These are phyloP conservation scores for Populus alba DNA, from an alignment of 345 rosid species.

Conservation along the genomic window DNA sequence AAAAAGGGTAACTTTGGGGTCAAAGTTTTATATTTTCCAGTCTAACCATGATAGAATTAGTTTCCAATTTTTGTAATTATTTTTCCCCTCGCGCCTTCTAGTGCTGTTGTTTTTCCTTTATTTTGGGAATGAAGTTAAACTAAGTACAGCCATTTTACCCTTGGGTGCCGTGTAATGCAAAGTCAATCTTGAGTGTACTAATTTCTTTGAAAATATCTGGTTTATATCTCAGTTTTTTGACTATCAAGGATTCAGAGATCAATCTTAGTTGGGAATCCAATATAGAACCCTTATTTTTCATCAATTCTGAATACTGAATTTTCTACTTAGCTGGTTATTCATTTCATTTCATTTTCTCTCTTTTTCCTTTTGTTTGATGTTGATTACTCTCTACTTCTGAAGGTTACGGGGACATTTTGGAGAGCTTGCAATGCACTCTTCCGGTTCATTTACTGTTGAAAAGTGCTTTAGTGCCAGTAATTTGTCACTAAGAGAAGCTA, in stretches of 20 bases:
- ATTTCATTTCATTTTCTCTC: not conserved
- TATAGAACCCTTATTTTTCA: not conserved
- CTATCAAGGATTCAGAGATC: not conserved
- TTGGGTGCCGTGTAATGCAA: not conserved
- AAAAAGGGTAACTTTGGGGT: not conserved
- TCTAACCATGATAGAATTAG: not conserved
- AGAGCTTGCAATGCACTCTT: conserved; percentile 60
- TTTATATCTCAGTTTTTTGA: not conserved
- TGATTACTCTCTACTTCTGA: conserved; percentile 14
- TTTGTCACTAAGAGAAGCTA: conserved; percentile 60
- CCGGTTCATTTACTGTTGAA: conserved; percentile 85
- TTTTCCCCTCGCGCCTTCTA: not conserved
- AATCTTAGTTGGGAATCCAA: not conserved
- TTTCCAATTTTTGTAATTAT: not conserved
- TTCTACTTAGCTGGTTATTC: not conserved
- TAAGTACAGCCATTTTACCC: not conserved
- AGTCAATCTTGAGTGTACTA: not conserved
- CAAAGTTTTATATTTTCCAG: not conserved
- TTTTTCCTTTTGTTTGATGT: not conserved
- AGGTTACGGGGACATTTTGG: conserved; percentile 86
- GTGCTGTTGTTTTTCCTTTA: no score
- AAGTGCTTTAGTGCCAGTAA: conserved; percentile 75
- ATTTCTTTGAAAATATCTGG: not conserved
- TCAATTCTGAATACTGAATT: not conserved
- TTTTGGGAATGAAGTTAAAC: not conserved